Conservation (phyloP, 495 filamentous ascomycete species). For the Talaromyces wortmannii region DNA sequence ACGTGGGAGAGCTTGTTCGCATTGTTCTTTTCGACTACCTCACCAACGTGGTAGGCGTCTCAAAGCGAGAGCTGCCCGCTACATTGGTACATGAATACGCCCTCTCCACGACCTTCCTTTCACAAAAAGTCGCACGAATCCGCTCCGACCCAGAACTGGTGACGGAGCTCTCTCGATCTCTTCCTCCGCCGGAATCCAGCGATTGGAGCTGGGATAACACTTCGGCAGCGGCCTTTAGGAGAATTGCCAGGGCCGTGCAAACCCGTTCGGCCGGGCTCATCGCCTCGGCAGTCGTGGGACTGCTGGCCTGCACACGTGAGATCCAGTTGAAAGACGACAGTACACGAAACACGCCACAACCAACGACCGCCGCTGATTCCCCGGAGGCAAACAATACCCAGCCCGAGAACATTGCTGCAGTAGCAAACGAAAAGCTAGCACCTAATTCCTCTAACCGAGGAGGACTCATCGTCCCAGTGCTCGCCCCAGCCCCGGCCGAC, state of each 20-base stretch:
- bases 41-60: slow-evolving; percentile 26
- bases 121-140: slow-evolving; percentile 49
- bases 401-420: slow-evolving; percentile 5
- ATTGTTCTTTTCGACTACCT: slow-evolving; percentile 65
- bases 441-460: neutral
- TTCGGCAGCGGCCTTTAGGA: slow-evolving; percentile 47
- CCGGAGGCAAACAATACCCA: slow-evolving; percentile 9
- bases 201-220: slow-evolving; percentile 54
- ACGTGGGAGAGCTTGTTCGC: slow-evolving; percentile 76
- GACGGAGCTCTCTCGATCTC: slow-evolving; percentile 42
- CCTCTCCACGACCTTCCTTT: slow-evolving; percentile 64
- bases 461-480: slow-evolving; percentile 38
- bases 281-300: slow-evolving; percentile 62
- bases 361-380: slow-evolving; percentile 15
- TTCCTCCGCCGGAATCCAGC: slow-evolving; percentile 39
- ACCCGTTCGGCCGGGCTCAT: slow-evolving; percentile 63
- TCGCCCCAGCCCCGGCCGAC: slow-evolving; percentile 26
- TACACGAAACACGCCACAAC: slow-evolving; percentile 26
- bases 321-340: slow-evolving; percentile 46
- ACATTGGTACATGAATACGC: slow-evolving; percentile 53
- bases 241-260: slow-evolving; percentile 58
- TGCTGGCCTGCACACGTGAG: slow-evolving; percentile 61
- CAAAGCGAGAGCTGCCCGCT: slow-evolving; percentile 42
- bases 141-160: slow-evolving; percentile 39
- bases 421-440: neutral